Conservation (phyloP, 75 land plant genomes). For the Ceratopteris richardii region DNA sequence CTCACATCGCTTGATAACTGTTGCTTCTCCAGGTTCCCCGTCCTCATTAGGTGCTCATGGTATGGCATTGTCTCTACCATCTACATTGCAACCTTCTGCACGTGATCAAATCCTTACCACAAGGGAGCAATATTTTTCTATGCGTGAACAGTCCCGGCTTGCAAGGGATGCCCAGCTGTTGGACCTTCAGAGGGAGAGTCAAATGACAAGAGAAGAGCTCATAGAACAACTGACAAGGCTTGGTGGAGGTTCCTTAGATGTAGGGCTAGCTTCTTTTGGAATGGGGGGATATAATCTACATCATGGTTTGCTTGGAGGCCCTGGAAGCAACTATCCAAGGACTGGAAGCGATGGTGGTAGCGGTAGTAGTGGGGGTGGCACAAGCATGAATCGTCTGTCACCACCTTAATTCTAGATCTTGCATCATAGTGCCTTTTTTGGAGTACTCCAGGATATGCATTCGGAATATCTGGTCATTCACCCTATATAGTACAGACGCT, state of each 20-base stretch:
- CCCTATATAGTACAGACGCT: no score
- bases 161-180: constrained; percentile 4
- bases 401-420: constrained; percentile 4
- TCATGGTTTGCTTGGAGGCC: background rate
- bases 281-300: background rate
- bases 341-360: constrained; percentile 2
- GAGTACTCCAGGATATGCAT: no score
- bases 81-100: background rate
- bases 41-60: no score
- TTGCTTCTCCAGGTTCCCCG: no score
- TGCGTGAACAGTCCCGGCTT: background rate
- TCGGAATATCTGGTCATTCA: no score
- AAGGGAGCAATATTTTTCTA: background rate
- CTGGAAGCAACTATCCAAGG: background rate
- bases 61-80: background rate
- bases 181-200: constrained; percentile 4
- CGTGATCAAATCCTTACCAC: background rate
- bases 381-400: background rate
- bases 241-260: constrained; percentile 3
- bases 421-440: no score
- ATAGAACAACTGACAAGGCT: constrained; percentile 2
- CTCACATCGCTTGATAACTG: no score
- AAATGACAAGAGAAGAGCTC: constrained; percentile 1
- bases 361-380: background rate
- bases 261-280: background rate